Base-by-base conservation (phyloP, 441 rosid genomes). In the Adansonia gregorii region DNA sequence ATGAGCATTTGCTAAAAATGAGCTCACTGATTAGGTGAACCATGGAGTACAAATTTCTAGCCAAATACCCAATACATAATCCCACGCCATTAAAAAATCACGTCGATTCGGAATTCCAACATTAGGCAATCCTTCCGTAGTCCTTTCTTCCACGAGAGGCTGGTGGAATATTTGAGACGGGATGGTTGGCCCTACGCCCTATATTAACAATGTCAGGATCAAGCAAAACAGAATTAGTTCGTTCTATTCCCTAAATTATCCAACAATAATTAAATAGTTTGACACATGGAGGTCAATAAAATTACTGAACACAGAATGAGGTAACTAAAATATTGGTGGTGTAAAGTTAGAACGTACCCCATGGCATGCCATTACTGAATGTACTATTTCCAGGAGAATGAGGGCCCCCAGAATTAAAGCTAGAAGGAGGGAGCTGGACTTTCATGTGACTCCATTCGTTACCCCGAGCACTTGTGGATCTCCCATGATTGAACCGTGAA, bases 91-190 rank as follows among this genome's bases (percentile, higher is more conserved):
- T 59, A 75, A 68, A 76, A 83, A 76, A 76, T 75, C 74, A 80
- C 78, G 76, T 79, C 39, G 75, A 75, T 79, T 35, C 41, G 6
- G 6, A 35, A 31, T 31, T 76, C 67, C 78, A 45, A 79, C 85
- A 81, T 88, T 87, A 93, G 73, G 90, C 84, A 80, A 92, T 90
- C 86, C 91, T 93, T 86, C 97, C 98, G 70, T 89, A 87, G 84
- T 97, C 99, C 86, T 88, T 92, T 87, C 92, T 93, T 80, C 97
- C 97, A 56, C 95, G 94, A 73, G 95, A 90, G 82, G 97, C 78
- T n/a, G 98, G 88, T 10, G 89, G 94, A 66, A 90, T 88, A 87
- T 87, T 92, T 48, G 93, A 79, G 74, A 87, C 83, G 52, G 94
- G 88, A 84, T 90, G 89, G 84, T 85, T 92, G 73, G 87, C 87